phyloP scores from a whole-genome alignment of 2,329 filamentous ascomycete species.

The Endothia cerciana region DNA sequence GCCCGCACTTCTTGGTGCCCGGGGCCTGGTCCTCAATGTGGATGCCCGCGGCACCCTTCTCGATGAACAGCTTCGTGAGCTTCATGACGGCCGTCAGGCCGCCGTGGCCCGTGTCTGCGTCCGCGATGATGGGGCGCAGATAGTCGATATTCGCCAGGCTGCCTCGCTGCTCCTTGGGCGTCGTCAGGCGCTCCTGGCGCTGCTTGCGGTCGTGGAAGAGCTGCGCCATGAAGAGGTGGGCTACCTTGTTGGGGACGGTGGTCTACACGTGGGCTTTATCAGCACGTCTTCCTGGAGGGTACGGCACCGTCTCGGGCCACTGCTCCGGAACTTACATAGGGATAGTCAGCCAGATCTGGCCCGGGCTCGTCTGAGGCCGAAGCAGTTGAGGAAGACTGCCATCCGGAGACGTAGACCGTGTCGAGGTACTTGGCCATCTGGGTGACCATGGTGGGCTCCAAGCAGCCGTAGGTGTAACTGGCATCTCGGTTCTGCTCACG shows the following conservation, averaged over 20 bases:
- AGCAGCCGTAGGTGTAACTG: slow-evolving; percentile 94
- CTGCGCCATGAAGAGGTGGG: slow-evolving; percentile 97
- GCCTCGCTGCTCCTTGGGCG: slow-evolving; percentile 71
- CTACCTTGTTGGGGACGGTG: slow-evolving; percentile 97
- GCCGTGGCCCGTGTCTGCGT: slow-evolving; percentile 85
- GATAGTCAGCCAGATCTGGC: slow-evolving; percentile 97
- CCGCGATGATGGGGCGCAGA: slow-evolving; percentile 92
- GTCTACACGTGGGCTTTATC: slow-evolving; percentile 65
- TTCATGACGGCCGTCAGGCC: slow-evolving; percentile 99
- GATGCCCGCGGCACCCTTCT: slow-evolving; percentile 95
- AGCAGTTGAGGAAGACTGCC: slow-evolving; percentile 97
- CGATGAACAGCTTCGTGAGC: slow-evolving; percentile 95
- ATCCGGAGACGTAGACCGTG: slow-evolving; percentile 97
- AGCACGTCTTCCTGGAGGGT: slow-evolving; percentile 6
- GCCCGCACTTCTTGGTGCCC: slow-evolving; percentile 98
- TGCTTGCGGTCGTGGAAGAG: slow-evolving; percentile 99
- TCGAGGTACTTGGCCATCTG: slow-evolving; percentile 99
- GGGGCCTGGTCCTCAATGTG: slow-evolving; percentile 99
- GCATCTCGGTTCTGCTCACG: slow-evolving; percentile 71
- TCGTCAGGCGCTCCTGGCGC: slow-evolving; percentile 86
- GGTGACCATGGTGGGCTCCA: slow-evolving; percentile 97
- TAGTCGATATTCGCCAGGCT: slow-evolving; percentile 86
- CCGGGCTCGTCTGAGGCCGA: slow-evolving; percentile 94
- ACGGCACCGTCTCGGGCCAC: background rate
- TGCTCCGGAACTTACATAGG: slow-evolving; percentile 65